These are phyloP conservation scores for Daldinia sp. DNA, from an alignment of 2,329 filamentous ascomycete species.

Conservation along the genomic window DNA sequence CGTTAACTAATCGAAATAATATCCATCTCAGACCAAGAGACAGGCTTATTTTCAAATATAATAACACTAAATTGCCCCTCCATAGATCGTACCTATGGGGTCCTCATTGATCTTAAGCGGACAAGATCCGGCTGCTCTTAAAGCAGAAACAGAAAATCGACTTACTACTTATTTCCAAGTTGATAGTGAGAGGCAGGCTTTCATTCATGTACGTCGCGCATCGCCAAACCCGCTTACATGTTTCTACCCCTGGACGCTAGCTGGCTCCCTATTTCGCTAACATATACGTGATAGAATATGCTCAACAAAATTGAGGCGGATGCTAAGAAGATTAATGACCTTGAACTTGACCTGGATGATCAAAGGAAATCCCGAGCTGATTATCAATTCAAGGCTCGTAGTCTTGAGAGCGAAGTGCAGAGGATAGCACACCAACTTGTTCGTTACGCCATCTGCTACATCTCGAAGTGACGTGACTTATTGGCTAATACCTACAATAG, in stretches of 20 bases:
- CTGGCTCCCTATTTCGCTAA: slow-evolving; percentile 32
- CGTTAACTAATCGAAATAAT: background rate
- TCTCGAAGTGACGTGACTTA: background rate
- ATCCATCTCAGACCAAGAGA: background rate
- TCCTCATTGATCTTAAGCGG: slow-evolving; percentile 45
- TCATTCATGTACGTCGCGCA: slow-evolving; percentile 47
- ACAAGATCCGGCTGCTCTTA: slow-evolving; percentile 37
- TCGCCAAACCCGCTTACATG: background rate
- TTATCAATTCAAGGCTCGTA: slow-evolving; percentile 44
- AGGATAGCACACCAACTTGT: slow-evolving; percentile 46
- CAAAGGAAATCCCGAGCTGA: slow-evolving; percentile 47
- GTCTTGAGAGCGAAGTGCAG: slow-evolving; percentile 43
- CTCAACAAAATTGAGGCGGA: slow-evolving; percentile 46
- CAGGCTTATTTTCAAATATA: background rate
- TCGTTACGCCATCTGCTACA: slow-evolving; percentile 23
- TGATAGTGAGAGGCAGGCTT: slow-evolving; percentile 47
- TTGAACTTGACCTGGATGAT: slow-evolving; percentile 49
- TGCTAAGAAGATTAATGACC: slow-evolving; percentile 46
- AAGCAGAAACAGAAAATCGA: slow-evolving; percentile 38
- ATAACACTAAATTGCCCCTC: slow-evolving; percentile 9
- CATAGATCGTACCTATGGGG: slow-evolving; percentile 24
- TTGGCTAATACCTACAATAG: slow-evolving; percentile 40
- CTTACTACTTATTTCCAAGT: slow-evolving; percentile 48
- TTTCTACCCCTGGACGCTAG: background rate
- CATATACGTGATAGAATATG: slow-evolving; percentile 41